Percentiles rank a stretch among this genome's conserved stretches.
Conservation (phyloP, 352 stramenopile genomes). For the Phytophthora rubi region DNA sequence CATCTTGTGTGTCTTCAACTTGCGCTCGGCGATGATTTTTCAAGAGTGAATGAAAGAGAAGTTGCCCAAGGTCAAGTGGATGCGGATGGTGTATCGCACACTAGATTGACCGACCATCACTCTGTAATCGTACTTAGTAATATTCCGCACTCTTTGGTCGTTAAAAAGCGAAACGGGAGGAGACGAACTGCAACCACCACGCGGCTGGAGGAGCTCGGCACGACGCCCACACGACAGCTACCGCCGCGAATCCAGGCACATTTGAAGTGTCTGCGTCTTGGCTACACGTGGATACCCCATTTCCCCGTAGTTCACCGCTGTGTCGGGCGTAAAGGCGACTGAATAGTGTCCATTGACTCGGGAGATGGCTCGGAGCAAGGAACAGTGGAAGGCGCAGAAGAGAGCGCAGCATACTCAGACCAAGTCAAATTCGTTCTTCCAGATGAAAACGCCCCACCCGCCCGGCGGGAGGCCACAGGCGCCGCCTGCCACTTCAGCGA, state of each 20-base stretch:
- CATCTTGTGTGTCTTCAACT: constrained; percentile 43
- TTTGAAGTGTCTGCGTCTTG: not conserved
- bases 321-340: constrained; percentile 8
- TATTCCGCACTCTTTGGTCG: constrained; percentile 4
- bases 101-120: constrained; percentile 16
- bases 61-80: not conserved
- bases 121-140: constrained; percentile 26
- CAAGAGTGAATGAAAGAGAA: constrained; percentile 18
- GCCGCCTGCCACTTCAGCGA: constrained; percentile 7
- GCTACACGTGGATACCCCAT: constrained; percentile 20
- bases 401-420: constrained; percentile 23
- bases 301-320: not conserved
- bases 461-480: constrained; percentile 7
- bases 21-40: constrained; percentile 19
- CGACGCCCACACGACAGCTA: constrained; percentile 9
- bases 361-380: constrained; percentile 44
- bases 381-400: constrained; percentile 48
- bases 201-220: not conserved
- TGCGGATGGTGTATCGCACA: constrained; percentile 29
- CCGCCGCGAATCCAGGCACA: not conserved
- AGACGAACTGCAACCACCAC: not conserved
- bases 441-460: constrained; percentile 15
- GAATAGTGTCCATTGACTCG: not conserved
- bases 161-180: constrained; percentile 21
- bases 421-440: constrained; percentile 19